A percentile compares a stretch with the other conserved stretches of the same genome.
phyloP scores from a whole-genome alignment of 768 basidiomycete genomes.

The Boletus vermiculosoides region DNA sequence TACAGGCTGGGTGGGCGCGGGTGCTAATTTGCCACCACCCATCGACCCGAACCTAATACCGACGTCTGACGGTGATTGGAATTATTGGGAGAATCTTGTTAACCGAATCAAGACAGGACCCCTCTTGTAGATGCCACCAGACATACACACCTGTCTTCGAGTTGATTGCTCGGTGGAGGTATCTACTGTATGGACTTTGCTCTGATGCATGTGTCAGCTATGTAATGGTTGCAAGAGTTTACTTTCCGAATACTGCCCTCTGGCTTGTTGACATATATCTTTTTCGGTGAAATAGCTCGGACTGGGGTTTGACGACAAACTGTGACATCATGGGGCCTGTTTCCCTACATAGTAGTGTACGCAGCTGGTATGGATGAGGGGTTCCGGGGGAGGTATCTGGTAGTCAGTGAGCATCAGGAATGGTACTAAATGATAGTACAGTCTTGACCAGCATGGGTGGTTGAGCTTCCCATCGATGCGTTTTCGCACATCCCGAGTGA shows the following conservation, averaged over 20 bases:
- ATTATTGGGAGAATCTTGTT: conserved; percentile 80
- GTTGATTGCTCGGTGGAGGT: conserved; percentile 3
- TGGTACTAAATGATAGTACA: too few relatives aligned
- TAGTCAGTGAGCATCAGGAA: not conserved
- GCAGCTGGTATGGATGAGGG: not conserved
- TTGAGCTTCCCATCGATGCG: not conserved
- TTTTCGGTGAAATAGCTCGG: not conserved
- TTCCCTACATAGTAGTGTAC: not conserved
- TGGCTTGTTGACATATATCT: not conserved
- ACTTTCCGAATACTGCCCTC: not conserved
- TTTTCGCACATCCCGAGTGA: not conserved
- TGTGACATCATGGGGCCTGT: not conserved
- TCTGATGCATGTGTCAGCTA: conserved; percentile 12
- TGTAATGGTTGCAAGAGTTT: conserved; percentile 1
- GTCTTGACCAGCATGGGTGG: too few relatives aligned
- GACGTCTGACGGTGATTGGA: conserved; percentile 68
- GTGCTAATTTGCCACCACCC: conserved; percentile 37
- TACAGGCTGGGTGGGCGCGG: conserved; percentile 53
- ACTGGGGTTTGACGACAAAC: not conserved
- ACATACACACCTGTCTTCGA: conserved; percentile 4
- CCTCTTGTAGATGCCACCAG: conserved; percentile 23
- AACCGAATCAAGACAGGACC: conserved; percentile 46
- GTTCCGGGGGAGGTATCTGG: not conserved
- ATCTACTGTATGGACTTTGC: conserved; percentile 4
- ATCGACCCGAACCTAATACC: conserved; percentile 46